Percentiles rank a stretch among this genome's conserved stretches.
Conservation (phyloP, 352 stramenopile species). For the Phytophthora crassamura region DNA sequence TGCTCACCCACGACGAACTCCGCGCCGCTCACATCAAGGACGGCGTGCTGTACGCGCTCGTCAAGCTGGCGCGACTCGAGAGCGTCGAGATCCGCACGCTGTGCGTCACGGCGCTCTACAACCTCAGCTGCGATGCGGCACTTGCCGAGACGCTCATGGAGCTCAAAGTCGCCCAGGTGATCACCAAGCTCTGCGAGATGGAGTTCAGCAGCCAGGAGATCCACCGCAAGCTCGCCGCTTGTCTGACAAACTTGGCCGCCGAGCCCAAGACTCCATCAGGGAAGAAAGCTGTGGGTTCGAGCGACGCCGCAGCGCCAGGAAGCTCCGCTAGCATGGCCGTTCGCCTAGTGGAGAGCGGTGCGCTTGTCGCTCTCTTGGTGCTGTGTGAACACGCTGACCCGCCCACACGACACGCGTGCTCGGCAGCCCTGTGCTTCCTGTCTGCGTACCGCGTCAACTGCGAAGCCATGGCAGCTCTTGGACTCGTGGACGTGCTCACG, state of each 20-base stretch:
- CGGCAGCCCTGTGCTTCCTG: slow-evolving; percentile 75
- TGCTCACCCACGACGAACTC: slow-evolving; percentile 84
- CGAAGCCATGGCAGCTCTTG: slow-evolving; percentile 73
- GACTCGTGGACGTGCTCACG: slow-evolving; percentile 70
- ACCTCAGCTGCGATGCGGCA: slow-evolving; percentile 74
- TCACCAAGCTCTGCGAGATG: slow-evolving; percentile 88
- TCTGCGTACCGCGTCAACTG: slow-evolving; percentile 74
- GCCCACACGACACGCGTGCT: slow-evolving; percentile 73
- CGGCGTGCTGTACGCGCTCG: slow-evolving; percentile 86
- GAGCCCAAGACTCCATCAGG: slow-evolving; percentile 48
- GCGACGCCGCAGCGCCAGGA: slow-evolving; percentile 2
- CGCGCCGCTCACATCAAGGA: slow-evolving; percentile 87
- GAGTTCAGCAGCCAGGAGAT: slow-evolving; percentile 87
- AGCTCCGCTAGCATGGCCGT: slow-evolving; percentile 27
- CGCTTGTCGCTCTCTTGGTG: slow-evolving; percentile 69
- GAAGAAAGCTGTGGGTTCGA: slow-evolving; percentile 18
- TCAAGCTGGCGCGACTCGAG: slow-evolving; percentile 86
- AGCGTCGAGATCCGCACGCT: slow-evolving; percentile 83
- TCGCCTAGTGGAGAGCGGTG: slow-evolving; percentile 69
- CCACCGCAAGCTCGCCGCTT: slow-evolving; percentile 72
- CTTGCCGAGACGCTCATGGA: slow-evolving; percentile 86
- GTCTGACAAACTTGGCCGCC: slow-evolving; percentile 77
- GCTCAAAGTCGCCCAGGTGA: slow-evolving; percentile 84
- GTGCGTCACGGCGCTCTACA: slow-evolving; percentile 85
- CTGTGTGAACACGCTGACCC: slow-evolving; percentile 77